Conservation (phyloP, 1,284 basidiomycete species). For the Pseudozyma thailandica region DNA sequence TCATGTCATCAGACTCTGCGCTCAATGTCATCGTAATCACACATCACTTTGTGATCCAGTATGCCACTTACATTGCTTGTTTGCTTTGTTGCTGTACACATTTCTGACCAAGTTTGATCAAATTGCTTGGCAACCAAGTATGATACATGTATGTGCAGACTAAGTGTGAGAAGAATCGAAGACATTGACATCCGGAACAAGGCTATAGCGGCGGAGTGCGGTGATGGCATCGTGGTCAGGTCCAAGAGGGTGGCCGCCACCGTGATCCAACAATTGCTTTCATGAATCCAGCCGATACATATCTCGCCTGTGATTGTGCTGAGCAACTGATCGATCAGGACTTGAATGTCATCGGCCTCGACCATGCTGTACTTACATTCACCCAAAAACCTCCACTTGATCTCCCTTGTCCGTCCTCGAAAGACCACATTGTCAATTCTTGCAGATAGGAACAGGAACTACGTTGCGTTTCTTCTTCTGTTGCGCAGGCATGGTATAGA, state of each 20-base stretch:
- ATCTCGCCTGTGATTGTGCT: background rate
- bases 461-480: background rate
- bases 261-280: background rate
- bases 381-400: background rate
- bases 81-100: no score
- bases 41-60: no score
- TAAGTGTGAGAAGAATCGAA: no score
- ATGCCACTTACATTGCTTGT: no score
- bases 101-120: no score
- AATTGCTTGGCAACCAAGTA: no score
- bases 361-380: background rate
- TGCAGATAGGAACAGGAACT: background rate
- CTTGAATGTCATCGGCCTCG: background rate
- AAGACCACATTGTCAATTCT: background rate
- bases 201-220: background rate
- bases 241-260: background rate
- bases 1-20: no score
- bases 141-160: no score
- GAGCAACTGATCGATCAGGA: background rate
- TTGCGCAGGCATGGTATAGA: background rate
- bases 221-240: background rate
- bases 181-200: background rate
- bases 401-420: background rate
- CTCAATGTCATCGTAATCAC: no score
- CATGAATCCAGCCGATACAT: background rate